Evolutionary conservation across 2,329 filamentous ascomycete genomes (phyloP), one percentile per base, ranked within the genome.

Genomic region (Cladosporium sp.): DNA sequence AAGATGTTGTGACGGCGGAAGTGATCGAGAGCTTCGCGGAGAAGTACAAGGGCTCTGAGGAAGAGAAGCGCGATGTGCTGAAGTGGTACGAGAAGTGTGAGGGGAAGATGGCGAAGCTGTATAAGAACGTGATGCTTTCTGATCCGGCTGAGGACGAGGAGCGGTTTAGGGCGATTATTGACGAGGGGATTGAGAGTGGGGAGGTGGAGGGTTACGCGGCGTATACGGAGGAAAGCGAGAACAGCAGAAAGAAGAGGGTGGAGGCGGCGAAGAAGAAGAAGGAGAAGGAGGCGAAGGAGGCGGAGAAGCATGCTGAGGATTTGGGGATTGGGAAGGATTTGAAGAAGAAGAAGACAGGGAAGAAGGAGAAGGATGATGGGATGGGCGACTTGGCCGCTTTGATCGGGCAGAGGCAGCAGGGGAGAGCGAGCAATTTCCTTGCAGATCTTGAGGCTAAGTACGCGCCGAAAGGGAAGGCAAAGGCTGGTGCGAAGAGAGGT

Each of bases 71-170:
- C 57, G 93, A 96, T 75, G 72, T 99, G 1, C 81, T 99, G 5
- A 81, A 83, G 14, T 91, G 91, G 1, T 99, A 94, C 78, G 87
- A 88, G 71, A 82, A 88, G 69, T 81, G 80, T 73, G 83, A 92
- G 74, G 95, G 95, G 37, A 83, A 91, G 68, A 88, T 98, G 86
- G 86, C 90, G 72, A 79, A 79, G 21, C 80, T 99, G 0, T 98
- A 96, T 78, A 87, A 93, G 75, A 81, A 82, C 0, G 90, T 99
- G 49, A 96, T 99, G 88, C 84, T 97, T 53, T 96, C 92, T 71
- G 86, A 94, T 73, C 88, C 93, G 11, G 75, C 92, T 1, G 88
- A 90, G 63, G 95, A 99, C 71, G 95, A 99, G 71, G 89, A 90
- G 64, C 85, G 95, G 10, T 97, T 97, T 79, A 85, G 92, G 16